Percentiles rank a stretch among this genome's conserved stretches.
Conservation (phyloP, 805 yeast species). For the Kluyveromyces dobzhanskii region DNA sequence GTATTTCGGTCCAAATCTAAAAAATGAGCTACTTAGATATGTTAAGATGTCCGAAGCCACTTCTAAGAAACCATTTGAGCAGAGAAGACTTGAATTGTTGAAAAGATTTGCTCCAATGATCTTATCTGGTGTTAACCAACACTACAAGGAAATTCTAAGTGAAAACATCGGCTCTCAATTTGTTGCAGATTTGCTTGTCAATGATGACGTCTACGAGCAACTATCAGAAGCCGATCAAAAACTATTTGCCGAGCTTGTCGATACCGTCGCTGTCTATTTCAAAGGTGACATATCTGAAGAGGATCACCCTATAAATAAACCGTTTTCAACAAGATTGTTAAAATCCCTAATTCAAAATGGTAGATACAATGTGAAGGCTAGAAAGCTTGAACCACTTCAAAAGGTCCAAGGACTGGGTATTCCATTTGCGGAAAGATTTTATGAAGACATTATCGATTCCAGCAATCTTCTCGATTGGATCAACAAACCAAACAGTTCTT, state of each 20-base stretch:
- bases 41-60: constrained; percentile 57
- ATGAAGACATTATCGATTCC: constrained; percentile 43
- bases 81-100: constrained; percentile 64
- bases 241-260: constrained; percentile 42
- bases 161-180: constrained; percentile 81
- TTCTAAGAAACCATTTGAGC: constrained; percentile 76
- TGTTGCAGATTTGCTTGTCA: constrained; percentile 63
- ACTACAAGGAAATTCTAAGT: constrained; percentile 45
- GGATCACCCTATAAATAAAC: constrained; percentile 58
- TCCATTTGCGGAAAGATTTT: constrained; percentile 49
- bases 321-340: constrained; percentile 66
- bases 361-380: constrained; percentile 64
- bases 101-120: constrained; percentile 58
- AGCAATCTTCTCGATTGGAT: constrained; percentile 60
- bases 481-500: constrained; percentile 58
- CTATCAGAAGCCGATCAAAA: constrained; percentile 26
- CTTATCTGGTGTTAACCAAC: constrained; percentile 43
- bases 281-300: constrained; percentile 62
- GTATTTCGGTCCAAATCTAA: constrained; percentile 66
- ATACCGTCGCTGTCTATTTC: constrained; percentile 47
- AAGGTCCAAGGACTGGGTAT: constrained; percentile 43
- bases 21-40: constrained; percentile 52
- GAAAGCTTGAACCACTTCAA: constrained; percentile 37
- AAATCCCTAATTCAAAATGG: constrained; percentile 79
- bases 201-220: constrained; percentile 38